phyloP scores from a whole-genome alignment of 768 basidiomycete species.

The Rhodocollybia butyracea region DNA sequence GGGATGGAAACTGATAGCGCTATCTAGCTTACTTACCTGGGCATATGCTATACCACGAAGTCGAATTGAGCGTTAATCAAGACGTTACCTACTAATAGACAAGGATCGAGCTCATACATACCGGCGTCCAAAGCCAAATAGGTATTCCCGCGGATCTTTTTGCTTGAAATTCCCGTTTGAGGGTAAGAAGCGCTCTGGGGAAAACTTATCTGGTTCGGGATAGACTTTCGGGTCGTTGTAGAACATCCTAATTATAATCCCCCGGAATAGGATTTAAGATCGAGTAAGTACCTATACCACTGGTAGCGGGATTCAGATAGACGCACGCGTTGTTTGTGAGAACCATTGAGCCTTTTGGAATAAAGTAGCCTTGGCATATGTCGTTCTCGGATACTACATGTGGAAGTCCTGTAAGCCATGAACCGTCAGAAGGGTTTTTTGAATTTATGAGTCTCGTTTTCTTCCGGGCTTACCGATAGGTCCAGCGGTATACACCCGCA shows the following conservation, averaged over 20 bases:
- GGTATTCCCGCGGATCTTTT: not conserved
- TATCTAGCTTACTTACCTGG: too few species aligned
- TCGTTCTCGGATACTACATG: constrained; percentile 11
- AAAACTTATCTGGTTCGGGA: constrained; percentile 25
- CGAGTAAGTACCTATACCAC: not conserved
- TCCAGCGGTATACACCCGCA: constrained; percentile 10
- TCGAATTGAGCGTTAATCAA: not conserved
- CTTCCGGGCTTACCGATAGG: too few species aligned
- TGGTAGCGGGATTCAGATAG: not conserved
- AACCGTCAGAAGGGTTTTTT: not conserved
- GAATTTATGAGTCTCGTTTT: not conserved
- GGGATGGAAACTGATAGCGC: too few species aligned
- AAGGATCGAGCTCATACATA: not conserved
- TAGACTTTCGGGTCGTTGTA: constrained; percentile 22
- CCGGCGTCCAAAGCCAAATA: constrained; percentile 9
- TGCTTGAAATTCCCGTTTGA: constrained; percentile 4
- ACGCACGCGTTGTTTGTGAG: constrained; percentile 19
- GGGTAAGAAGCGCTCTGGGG: constrained; percentile 31
- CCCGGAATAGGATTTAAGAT: too few species aligned
- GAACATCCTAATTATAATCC: constrained; percentile 25
- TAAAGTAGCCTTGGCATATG: constrained; percentile 11
- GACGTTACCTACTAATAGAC: too few species aligned
- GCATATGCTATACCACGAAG: not conserved
- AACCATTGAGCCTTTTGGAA: constrained; percentile 17
- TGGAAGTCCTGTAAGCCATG: not conserved